A percentile compares a stretch with the other conserved stretches of the same genome.
Evolutionary conservation across 177 flowering plant genomes (phyloP).

Genomic region (Tripterygium wilfordii): DNA sequence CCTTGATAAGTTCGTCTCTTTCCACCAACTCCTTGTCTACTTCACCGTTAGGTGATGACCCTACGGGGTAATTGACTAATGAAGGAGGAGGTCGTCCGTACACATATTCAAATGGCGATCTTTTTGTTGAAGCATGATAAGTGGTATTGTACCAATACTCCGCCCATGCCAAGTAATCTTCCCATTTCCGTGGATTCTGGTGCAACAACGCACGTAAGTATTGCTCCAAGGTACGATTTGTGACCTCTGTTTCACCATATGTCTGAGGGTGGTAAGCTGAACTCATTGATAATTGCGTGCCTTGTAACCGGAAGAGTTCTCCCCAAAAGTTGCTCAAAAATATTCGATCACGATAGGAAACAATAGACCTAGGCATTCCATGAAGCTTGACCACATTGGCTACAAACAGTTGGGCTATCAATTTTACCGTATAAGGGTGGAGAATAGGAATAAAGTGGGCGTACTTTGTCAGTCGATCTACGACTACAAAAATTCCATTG

Average conservation of each 20-base stretch:
- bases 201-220: background rate
- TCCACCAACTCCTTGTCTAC: background rate
- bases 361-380: background rate
- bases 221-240: too few relatives aligned
- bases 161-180: background rate
- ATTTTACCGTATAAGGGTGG: background rate
- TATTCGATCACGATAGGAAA: background rate
- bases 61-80: background rate
- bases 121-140: background rate
- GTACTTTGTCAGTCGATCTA: constrained; percentile 4
- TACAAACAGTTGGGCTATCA: background rate
- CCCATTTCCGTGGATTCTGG: background rate
- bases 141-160: background rate
- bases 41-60: background rate
- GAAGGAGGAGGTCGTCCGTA: background rate
- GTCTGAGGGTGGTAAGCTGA: background rate
- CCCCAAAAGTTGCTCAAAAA: too few relatives aligned
- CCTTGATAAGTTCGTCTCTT: background rate
- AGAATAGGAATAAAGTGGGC: constrained; percentile 3
- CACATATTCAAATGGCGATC: background rate
- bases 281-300: background rate
- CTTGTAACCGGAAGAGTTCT: too few relatives aligned
- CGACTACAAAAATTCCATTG: background rate
- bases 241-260: background rate
- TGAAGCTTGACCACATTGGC: background rate